Evolutionary conservation across 2,329 filamentous ascomycete genomes (phyloP).

Genomic region (Aspergillus sergii): DNA sequence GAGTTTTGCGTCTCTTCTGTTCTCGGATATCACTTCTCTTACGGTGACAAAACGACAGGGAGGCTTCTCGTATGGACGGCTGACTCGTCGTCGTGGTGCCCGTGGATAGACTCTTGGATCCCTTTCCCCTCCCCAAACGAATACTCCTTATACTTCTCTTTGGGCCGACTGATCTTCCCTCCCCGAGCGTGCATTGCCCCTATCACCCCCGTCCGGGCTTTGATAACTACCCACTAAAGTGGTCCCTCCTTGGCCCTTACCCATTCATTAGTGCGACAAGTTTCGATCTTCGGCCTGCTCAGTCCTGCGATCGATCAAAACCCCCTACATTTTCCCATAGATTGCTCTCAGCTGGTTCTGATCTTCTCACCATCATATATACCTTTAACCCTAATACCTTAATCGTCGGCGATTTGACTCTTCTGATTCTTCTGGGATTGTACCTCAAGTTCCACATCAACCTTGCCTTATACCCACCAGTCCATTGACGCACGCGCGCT

Average conservation of each 20-base stretch:
- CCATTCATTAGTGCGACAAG: slow-evolving; percentile 13
- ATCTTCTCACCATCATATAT: slow-evolving; percentile 19
- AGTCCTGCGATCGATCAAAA: slow-evolving; percentile 5
- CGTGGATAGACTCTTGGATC: not conserved
- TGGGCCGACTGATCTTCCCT: too few relatives aligned
- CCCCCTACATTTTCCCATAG: slow-evolving; percentile 7
- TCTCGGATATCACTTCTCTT: not conserved
- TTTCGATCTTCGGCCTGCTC: slow-evolving; percentile 13
- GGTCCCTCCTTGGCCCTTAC: slow-evolving; percentile 12
- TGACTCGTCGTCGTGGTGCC: not conserved
- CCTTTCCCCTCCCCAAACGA: not conserved
- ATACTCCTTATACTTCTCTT: not conserved
- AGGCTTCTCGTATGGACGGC: not conserved
- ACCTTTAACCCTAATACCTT: slow-evolving; percentile 5
- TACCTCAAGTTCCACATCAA: slow-evolving; percentile 6
- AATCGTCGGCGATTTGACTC: slow-evolving; percentile 1
- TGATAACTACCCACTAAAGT: slow-evolving; percentile 10
- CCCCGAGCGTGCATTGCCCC: slow-evolving; percentile 3
- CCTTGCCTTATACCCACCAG: slow-evolving; percentile 7
- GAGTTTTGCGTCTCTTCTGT: not conserved
- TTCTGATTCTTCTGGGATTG: slow-evolving; percentile 1
- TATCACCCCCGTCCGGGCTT: slow-evolving; percentile 8
- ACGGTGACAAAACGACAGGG: not conserved
- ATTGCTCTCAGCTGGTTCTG: slow-evolving; percentile 34
- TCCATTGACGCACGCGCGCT: slow-evolving; percentile 7